These are phyloP conservation scores for Haematococcus lacustris DNA, from an alignment of 139 green algal genomes.

Conservation along the genomic window DNA sequence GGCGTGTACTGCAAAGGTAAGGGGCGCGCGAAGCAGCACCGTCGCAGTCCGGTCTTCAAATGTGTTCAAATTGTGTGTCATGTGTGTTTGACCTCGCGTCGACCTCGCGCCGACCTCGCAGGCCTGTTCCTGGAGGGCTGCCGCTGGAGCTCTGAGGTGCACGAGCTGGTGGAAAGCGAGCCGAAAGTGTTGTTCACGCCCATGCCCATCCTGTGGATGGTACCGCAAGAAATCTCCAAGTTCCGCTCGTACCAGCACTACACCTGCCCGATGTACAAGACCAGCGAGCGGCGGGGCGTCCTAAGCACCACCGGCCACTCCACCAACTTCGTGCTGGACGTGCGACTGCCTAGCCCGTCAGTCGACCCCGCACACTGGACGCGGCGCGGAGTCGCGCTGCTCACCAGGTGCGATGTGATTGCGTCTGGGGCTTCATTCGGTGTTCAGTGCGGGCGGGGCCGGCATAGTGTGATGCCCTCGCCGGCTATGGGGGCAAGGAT, in stretches of 20 bases:
- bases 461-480: too few relatives aligned
- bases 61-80: neutral
- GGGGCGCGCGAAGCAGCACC: too few relatives aligned
- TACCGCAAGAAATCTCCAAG: conserved; percentile 37
- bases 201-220: conserved; percentile 67
- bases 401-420: conserved; percentile 47
- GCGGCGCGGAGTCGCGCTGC: conserved; percentile 60
- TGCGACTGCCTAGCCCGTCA: conserved; percentile 48
- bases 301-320: conserved; percentile 74
- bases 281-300: conserved; percentile 59
- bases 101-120: neutral
- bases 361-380: conserved; percentile 58
- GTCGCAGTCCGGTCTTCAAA: neutral
- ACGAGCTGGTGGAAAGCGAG: conserved; percentile 54
- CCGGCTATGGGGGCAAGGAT: too few relatives aligned
- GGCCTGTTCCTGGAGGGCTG: conserved; percentile 76
- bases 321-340: conserved; percentile 79
- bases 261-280: conserved; percentile 76
- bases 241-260: conserved; percentile 49
- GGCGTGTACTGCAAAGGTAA: conserved; percentile 52
- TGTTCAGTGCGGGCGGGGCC: too few relatives aligned
- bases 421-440: too few relatives aligned
- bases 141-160: conserved; percentile 42
- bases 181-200: conserved; percentile 66
- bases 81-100: neutral